phyloP scores from a whole-genome alignment of 108 stramenopile genomes.

The Conticribra guillardii region DNA sequence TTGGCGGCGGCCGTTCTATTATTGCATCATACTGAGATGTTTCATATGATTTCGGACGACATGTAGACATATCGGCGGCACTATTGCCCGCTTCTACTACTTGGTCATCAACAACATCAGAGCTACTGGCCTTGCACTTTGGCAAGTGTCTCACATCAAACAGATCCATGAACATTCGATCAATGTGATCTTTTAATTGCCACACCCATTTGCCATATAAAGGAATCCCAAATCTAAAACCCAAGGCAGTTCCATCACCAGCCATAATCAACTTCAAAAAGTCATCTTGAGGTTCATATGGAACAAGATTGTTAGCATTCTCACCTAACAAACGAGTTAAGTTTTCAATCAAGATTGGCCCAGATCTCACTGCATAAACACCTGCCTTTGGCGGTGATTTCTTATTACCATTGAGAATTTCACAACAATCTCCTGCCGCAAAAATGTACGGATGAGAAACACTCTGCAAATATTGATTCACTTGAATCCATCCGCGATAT shows the following conservation, averaged over 20 bases:
- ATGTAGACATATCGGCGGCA: too few species aligned
- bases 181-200: slow-evolving; percentile 81
- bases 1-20: slow-evolving; percentile 6
- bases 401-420: slow-evolving; percentile 43
- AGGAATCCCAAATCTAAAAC: slow-evolving; percentile 88
- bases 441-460: slow-evolving; percentile 79
- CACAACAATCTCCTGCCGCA: slow-evolving; percentile 88
- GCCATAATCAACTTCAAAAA: slow-evolving; percentile 85
- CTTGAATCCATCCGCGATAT: slow-evolving; percentile 81
- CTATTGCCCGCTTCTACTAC: too few species aligned
- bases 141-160: slow-evolving; percentile 63
- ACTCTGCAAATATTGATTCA: slow-evolving; percentile 77
- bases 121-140: slow-evolving; percentile 6
- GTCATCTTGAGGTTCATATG: slow-evolving; percentile 82
- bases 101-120: too few species aligned
- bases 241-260: slow-evolving; percentile 87
- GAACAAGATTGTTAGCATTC: slow-evolving; percentile 15
- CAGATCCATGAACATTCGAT: slow-evolving; percentile 80
- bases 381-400: slow-evolving; percentile 82
- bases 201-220: slow-evolving; percentile 90
- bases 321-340: slow-evolving; percentile 52
- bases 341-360: slow-evolving; percentile 83
- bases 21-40: slow-evolving; percentile 72
- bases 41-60: slow-evolving; percentile 50
- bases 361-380: slow-evolving; percentile 89